Percentiles rank a stretch among this genome's conserved stretches.
Conservation (phyloP, 495 filamentous ascomycete species). For the Hypoxylon intermedium region DNA sequence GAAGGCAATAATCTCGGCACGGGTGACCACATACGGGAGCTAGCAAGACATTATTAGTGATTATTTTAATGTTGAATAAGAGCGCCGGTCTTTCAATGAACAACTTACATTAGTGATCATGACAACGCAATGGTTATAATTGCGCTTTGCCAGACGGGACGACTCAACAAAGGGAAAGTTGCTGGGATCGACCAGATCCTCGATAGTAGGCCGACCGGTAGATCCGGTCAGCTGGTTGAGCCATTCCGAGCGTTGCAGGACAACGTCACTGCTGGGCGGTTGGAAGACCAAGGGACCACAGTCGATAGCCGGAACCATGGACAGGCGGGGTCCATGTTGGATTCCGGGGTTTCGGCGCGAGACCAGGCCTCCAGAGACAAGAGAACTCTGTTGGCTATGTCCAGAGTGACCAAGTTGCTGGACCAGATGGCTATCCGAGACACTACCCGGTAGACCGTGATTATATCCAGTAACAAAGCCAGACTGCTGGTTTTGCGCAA, state of each 20-base stretch:
- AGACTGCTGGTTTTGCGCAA: too few relatives aligned
- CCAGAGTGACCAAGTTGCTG: too few relatives aligned
- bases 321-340: too few relatives aligned
- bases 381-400: too few relatives aligned
- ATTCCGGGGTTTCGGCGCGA: too few relatives aligned
- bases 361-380: too few relatives aligned
- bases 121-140: conserved; percentile 38
- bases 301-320: too few relatives aligned
- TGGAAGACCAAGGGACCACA: too few relatives aligned
- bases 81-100: neutral
- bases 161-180: conserved; percentile 56
- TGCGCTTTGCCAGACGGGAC: neutral
- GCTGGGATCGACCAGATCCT: conserved; percentile 38
- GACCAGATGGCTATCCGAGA: too few relatives aligned
- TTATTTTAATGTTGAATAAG: neutral
- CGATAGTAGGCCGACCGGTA: conserved; percentile 38
- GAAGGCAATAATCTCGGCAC: conserved; percentile 71
- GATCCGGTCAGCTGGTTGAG: conserved; percentile 41
- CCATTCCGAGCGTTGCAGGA: conserved; percentile 36
- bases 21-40: conserved; percentile 74
- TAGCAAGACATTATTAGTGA: conserved; percentile 38
- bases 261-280: too few relatives aligned
- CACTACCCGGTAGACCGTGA: too few relatives aligned
- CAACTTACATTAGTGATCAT: conserved; percentile 47
- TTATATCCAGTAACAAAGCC: too few relatives aligned